Evolutionary conservation across 2,329 filamentous ascomycete genomes (phyloP), one percentile per base, ranked within the genome.

Genomic region (Penicillium sp.): DNA sequence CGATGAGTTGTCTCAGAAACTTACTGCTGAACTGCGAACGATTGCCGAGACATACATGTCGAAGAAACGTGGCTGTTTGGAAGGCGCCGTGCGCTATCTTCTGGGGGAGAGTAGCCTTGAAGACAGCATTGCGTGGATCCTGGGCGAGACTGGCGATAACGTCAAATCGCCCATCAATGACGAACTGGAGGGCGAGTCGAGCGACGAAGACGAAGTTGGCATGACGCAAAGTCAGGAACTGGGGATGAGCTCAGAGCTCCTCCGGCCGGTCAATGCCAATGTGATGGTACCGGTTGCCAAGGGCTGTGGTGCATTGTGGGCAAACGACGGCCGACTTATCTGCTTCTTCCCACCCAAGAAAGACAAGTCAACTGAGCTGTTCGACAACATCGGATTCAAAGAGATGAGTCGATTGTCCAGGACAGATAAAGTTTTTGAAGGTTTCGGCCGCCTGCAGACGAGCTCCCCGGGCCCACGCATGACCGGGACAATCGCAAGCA

Each of bases 171-270:
- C 79, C 14, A 63, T 77, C 57, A 73, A 79, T 52, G 72, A 73
- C 17, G 71, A 72, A 49, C 57, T 81, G 39, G 79, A 76, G 34
- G 90, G 90, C 58, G 91, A 91, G 65, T 97, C 92, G 3, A 96
- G 90, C 68, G 89, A 92, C 63, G 89, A 91, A 61, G 90, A 93
- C 64, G 91, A 93, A 58, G 72, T 80, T 56, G 75, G 76, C 15
- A 63, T 77, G 69, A 73, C 73, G 58, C 75, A 78, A 55, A 76
- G 73, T 22, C 76, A 80, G 57, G 77, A 79, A 42, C 65, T 82
- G 54, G 79, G 79, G 28, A 75, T 78, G 71, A 80, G 81, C 61
- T 81, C 83, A 58, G 83, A 83, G 58, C 73, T 82, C 20, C 78
- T 86, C 62, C 79, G 81, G 49, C 78, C 80, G 10, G 77, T 83